Base-by-base conservation (phyloP, 495 filamentous ascomycete genomes). In the Aspergillus sclerotiicarbonarius region DNA sequence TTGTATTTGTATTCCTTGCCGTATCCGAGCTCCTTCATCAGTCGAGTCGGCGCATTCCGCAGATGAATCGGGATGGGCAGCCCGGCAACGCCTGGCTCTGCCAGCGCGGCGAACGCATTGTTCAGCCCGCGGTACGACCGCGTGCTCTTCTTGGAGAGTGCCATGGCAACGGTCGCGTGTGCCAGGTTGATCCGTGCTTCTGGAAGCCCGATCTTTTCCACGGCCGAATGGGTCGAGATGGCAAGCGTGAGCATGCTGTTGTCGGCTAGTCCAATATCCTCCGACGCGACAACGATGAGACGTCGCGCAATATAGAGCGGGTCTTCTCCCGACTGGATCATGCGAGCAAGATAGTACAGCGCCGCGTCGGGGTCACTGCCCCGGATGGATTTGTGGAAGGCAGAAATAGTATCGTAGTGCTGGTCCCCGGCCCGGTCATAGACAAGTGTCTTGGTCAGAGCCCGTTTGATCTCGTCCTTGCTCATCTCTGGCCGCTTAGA, bases 1-100 rank as follows among this genome's bases (percentile, higher is more conserved):
- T 95, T 95, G 71, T 98, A 98, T 67, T 98, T 98, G 69, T 98
- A 98, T 69, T 90, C 91, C 51, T 80, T 86, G 9, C 94, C 94
- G 62, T 90, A 91, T 1, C 90, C 92, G 48, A 97, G 72, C 66
- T 97, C 93, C 62, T 90, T 89, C 94, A 98, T 95, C 62, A 97
- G 65, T 64, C 84, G 82, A 7, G 94, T 98, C 2, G 92, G 92
- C 8, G 93, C 93, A 70, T 97, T 97, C 44, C 94, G 74, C 51
- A 98, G 72, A 73, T 98, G 94, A 37, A 95, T 69, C 20, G 94
- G 94, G 10, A 98, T 82, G 0, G 91, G 87, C 46, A 96, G 62
- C 3, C 82, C 82, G 0, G 91, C 92, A 4, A 94, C 76, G 0
- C 90, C 91, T 0, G 90, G 91, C 63, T 96, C 91, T 32, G 77